Evolutionary conservation across 768 basidiomycete species (phyloP), one percentile per base, ranked within the genome.

Genomic region (Botryobasidium botryosum): DNA sequence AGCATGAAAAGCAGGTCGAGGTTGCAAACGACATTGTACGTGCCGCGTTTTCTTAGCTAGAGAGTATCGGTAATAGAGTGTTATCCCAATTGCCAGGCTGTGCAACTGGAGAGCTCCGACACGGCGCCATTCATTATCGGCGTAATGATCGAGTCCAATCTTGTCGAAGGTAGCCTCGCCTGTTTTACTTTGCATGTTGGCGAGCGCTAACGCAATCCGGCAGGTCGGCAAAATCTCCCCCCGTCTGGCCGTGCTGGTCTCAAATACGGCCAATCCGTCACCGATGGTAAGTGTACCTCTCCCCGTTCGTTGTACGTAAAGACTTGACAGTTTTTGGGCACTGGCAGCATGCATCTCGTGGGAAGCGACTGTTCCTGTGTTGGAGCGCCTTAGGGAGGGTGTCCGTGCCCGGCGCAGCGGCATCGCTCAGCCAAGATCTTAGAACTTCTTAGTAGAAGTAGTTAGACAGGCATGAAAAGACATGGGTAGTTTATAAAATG

Each of bases 71-170:
- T 45, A 40, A 43, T 33, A 33, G 17, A 8, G n/a, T 53, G 53
- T 35, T 50, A 54, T 51, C 55, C 55, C 51, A 36, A 48, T 44
- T 42, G 24, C 39, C 47, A 87, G 83, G 79, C 76, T 15, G 67
- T 64, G 37, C 86, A 87, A 62, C 62, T 87, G 10, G 74, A 79
- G 53, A 70, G 69, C 1, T 70, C 69, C 26, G 79, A 84, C 47
- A 90, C 84, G 1, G 70, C 76, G 1, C 54, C 65, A 4, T 65
- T 70, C 49, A 88, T 92, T 54, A 79, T 86, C 72, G 88, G 87
- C 37, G 84, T 90, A 44, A 97, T 96, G 91, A 69, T 97, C 45
- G 92, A 96, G 62, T 86, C 82, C 35, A 91, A 92, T 58, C 68
- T 96, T 40, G 68, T 77, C 6, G 86, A 83, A 44, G 59, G 58